Evolutionary conservation across 1,284 basidiomycete genomes (phyloP).

Genomic region (Apiotrichum brassicae): DNA sequence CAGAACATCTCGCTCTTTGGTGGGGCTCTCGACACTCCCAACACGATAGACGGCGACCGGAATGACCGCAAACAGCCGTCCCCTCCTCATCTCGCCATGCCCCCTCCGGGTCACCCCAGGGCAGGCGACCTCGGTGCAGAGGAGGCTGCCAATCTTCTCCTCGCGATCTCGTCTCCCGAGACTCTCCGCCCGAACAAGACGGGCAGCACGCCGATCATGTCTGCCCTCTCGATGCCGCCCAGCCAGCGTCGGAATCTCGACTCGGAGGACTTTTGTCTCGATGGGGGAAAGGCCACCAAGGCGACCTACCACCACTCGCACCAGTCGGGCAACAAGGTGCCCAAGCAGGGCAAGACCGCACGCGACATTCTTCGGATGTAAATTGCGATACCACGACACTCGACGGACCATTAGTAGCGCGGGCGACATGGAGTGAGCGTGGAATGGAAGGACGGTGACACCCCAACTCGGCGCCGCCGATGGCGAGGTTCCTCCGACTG

Average conservation of each 20-base stretch:
- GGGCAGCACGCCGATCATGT: slow-evolving; percentile 23
- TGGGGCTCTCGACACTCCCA: slow-evolving; percentile 19
- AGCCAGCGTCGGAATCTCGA: slow-evolving; percentile 24
- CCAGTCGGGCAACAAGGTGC: neutral
- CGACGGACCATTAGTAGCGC: too few relatives aligned
- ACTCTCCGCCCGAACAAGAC: slow-evolving; percentile 26
- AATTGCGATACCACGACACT: too few relatives aligned
- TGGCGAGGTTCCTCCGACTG: too few relatives aligned
- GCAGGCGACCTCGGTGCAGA: slow-evolving; percentile 27
- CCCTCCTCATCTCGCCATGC: slow-evolving; percentile 16
- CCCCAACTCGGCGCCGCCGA: too few relatives aligned
- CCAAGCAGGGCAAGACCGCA: slow-evolving; percentile 35
- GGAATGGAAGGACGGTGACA: too few relatives aligned
- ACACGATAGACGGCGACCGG: slow-evolving; percentile 16
- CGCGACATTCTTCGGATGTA: slow-evolving; percentile 40
- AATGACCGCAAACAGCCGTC: slow-evolving; percentile 11
- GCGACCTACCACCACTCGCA: too few relatives aligned
- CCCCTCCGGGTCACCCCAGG: slow-evolving; percentile 1
- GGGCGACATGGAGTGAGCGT: too few relatives aligned
- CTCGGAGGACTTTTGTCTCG: slow-evolving; percentile 36
- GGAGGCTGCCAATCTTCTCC: slow-evolving; percentile 40
- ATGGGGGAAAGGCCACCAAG: slow-evolving; percentile 19
- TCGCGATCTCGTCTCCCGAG: slow-evolving; percentile 42
- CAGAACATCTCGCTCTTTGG: slow-evolving; percentile 37
- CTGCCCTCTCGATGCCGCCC: slow-evolving; percentile 6